Evolutionary conservation across 208 protist genomes (phyloP).

Genomic region (Crithidia sp.): DNA sequence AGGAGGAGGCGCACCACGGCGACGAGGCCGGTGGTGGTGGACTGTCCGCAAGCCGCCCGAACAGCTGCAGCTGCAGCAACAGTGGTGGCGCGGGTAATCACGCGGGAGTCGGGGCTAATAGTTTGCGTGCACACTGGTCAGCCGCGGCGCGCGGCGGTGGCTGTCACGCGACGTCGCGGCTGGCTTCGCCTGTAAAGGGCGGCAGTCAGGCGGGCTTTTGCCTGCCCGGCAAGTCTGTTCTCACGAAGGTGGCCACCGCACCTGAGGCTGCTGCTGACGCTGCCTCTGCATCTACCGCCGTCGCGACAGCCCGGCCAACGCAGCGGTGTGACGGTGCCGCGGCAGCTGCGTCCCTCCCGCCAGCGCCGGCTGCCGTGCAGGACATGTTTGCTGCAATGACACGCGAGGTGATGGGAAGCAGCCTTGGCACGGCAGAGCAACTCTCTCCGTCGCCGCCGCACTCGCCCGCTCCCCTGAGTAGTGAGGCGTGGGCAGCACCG

Average conservation of each 20-base stretch:
- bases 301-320: background rate
- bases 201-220: background rate
- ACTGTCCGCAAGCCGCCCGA: background rate
- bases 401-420: background rate
- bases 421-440: too few relatives aligned
- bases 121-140: slow-evolving; percentile 15
- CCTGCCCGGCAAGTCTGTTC: background rate
- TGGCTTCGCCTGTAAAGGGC: background rate
- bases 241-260: slow-evolving; percentile 1
- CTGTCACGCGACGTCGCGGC: background rate
- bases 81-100: background rate
- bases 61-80: background rate
- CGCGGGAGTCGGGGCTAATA: background rate
- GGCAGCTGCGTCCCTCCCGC: too few relatives aligned
- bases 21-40: background rate
- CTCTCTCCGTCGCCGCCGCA: background rate
- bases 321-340: background rate
- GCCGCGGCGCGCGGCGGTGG: background rate
- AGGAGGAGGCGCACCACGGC: slow-evolving; percentile 6
- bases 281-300: background rate
- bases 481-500: background rate
- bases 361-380: background rate
- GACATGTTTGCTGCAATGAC: slow-evolving; percentile 11
- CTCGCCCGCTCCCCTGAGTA: background rate
- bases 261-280: background rate